Conservation (phyloP, 2,329 filamentous ascomycete genomes). For the Phyllosticta capitalensis region DNA sequence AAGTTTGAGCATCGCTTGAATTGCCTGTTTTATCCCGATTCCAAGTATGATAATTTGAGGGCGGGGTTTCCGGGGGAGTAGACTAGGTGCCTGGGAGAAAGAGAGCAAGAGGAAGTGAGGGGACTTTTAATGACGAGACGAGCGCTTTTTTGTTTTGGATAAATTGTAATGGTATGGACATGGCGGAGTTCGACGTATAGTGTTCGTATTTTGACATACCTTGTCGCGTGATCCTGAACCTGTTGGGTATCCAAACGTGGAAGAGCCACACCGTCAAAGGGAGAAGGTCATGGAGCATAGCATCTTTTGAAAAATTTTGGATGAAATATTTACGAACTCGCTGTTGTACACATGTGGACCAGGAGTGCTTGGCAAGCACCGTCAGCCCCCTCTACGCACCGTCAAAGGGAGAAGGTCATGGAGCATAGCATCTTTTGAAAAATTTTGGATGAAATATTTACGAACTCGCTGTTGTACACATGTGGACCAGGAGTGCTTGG, state of each 20-base stretch:
- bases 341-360: not conserved
- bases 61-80: constrained; percentile 31
- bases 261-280: too few species aligned
- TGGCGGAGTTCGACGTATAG: not conserved
- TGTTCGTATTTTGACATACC: not conserved
- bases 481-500: not conserved
- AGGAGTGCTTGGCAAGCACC: not conserved
- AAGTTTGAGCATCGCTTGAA: constrained; percentile 41
- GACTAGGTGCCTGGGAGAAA: not conserved
- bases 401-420: too few species aligned
- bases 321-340: not conserved
- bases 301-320: too few species aligned
- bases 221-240: not conserved
- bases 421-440: too few species aligned
- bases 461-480: not conserved
- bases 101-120: not conserved
- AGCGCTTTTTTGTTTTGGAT: not conserved
- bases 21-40: constrained; percentile 41
- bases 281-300: too few species aligned
- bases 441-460: not conserved
- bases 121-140: not conserved
- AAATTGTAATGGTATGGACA: not conserved
- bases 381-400: not conserved
- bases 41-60: constrained; percentile 45
- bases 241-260: not conserved